Evolutionary conservation across 1,139 yeast species (phyloP).

Genomic region (Pichia sp.): DNA sequence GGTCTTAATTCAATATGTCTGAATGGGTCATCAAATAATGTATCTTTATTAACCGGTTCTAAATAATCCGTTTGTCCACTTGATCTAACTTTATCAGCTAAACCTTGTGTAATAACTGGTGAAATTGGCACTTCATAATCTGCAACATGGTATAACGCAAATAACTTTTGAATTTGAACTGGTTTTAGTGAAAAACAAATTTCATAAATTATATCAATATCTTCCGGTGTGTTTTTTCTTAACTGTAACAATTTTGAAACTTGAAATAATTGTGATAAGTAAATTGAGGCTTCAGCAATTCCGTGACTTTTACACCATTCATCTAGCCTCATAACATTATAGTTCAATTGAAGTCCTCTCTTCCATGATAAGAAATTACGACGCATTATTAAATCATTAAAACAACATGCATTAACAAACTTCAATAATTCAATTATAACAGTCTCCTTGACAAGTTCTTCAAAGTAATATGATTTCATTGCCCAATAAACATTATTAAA

Average conservation of each 20-base stretch:
- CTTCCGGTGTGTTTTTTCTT: constrained; percentile 83
- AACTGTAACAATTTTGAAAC: constrained; percentile 91
- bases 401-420: constrained; percentile 89
- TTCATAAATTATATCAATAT: constrained; percentile 87
- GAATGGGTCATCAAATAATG: constrained; percentile 84
- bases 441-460: constrained; percentile 75
- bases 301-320: constrained; percentile 99
- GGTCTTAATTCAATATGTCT: constrained; percentile 81
- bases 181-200: constrained; percentile 94
- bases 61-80: constrained; percentile 61
- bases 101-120: constrained; percentile 72
- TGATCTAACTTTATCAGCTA: constrained; percentile 77
- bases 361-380: constrained; percentile 95
- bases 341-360: constrained; percentile 93
- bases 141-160: constrained; percentile 84
- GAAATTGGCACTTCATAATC: constrained; percentile 95
- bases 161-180: constrained; percentile 85
- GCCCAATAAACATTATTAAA: constrained; percentile 92
- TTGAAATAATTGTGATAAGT: constrained; percentile 84
- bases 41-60: constrained; percentile 64
- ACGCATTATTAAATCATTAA: constrained; percentile 93
- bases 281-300: constrained; percentile 82
- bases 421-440: constrained; percentile 79
- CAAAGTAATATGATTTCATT: constrained; percentile 86
- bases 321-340: constrained; percentile 91